Conservation (phyloP, 345 rosid species). For the Reutealis trisperma region DNA sequence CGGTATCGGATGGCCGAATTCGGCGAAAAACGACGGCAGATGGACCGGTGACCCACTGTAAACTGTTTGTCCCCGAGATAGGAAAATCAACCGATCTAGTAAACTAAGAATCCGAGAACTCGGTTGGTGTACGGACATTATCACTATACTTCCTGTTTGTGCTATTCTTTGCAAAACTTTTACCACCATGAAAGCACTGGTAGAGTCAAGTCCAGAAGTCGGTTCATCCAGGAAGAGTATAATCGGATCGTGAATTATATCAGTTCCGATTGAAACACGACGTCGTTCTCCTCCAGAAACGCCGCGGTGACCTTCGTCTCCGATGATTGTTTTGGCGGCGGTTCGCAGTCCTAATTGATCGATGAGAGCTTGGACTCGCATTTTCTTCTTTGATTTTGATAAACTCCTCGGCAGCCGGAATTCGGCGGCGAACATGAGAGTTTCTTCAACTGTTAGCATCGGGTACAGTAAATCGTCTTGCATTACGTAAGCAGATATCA, state of each 20-base stretch:
- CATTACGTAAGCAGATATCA: conserved; percentile 92
- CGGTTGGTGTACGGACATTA: conserved; percentile 96
- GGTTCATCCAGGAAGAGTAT: conserved; percentile 89
- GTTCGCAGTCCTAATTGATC: conserved; percentile 85
- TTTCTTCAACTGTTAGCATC: conserved; percentile 90
- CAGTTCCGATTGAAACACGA: conserved; percentile 89
- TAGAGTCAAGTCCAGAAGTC: conserved; percentile 91
- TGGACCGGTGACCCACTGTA: conserved; percentile 78
- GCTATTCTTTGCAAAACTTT: conserved; percentile 90
- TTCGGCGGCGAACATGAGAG: conserved; percentile 88
- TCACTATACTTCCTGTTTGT: conserved; percentile 87
- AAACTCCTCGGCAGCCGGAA: conserved; percentile 75
- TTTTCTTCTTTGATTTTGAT: conserved; percentile 71
- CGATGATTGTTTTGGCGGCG: conserved; percentile 83
- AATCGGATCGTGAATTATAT: conserved; percentile 89
- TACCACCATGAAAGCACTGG: conserved; percentile 96
- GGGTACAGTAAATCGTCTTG: conserved; percentile 86
- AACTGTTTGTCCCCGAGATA: conserved; percentile 93
- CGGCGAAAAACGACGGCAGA: conserved; percentile 60
- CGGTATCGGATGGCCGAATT: conserved; percentile 90
- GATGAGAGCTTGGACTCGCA: conserved; percentile 74
- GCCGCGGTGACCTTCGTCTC: conserved; percentile 95
- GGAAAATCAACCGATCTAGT: conserved; percentile 70
- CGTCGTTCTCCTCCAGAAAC: conserved; percentile 93
- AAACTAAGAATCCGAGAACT: conserved; percentile 81